phyloP scores from a whole-genome alignment of 352 stramenopile genomes.

The Ophiocytium majus region DNA sequence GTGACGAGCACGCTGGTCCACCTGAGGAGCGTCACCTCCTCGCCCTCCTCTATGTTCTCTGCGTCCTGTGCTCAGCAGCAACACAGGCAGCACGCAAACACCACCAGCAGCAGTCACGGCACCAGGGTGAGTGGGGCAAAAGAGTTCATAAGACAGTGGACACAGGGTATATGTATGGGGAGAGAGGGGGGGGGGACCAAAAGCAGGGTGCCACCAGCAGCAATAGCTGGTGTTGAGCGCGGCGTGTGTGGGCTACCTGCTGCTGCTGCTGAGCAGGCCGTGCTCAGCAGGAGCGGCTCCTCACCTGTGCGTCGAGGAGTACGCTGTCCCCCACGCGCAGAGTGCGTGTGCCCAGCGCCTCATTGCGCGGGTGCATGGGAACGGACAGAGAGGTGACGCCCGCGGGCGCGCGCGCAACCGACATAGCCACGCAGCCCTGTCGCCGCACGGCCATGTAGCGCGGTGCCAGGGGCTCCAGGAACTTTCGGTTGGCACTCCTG shows the following conservation, averaged over 20 bases:
- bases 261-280: too few species aligned
- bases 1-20: constrained; percentile 40
- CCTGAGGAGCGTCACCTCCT: constrained; percentile 39
- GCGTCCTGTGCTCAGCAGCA: too few species aligned
- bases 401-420: constrained; percentile 14
- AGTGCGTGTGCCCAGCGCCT: neutral
- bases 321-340: constrained; percentile 30
- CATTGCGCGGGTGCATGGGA: constrained; percentile 32
- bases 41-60: constrained; percentile 23
- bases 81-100: too few species aligned
- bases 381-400: constrained; percentile 26
- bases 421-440: constrained; percentile 25
- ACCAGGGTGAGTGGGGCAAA: too few species aligned
- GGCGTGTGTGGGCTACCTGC: too few species aligned
- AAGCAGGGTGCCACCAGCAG: too few species aligned
- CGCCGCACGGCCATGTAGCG: constrained; percentile 33
- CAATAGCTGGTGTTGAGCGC: too few species aligned
- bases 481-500: constrained; percentile 29
- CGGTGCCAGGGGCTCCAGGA: constrained; percentile 27
- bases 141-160: too few species aligned
- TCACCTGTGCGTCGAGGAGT: constrained; percentile 26
- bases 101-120: too few species aligned
- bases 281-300: too few species aligned
- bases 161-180: neutral
- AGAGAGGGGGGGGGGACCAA: neutral